These are phyloP conservation scores for Macadamia tetraphylla DNA, from an alignment of 164 flowering plant species.

Conservation along the genomic window DNA sequence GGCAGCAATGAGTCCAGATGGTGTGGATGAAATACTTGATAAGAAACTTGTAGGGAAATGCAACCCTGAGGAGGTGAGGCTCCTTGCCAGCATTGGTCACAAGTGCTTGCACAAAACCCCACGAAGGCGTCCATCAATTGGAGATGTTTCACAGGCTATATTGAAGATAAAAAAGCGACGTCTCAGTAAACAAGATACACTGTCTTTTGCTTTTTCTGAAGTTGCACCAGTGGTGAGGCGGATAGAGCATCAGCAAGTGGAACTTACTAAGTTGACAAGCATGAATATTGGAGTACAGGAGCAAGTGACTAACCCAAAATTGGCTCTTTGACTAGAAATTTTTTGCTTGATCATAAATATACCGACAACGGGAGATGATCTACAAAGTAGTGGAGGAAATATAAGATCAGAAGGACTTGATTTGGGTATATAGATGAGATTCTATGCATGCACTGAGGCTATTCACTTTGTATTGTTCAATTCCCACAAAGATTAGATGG, in stretches of 20 bases:
- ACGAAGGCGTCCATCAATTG: slow-evolving; percentile 74
- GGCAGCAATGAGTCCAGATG: slow-evolving; percentile 90
- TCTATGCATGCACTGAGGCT: neutral
- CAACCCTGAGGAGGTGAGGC: slow-evolving; percentile 59
- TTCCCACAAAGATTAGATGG: neutral
- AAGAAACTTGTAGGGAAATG: slow-evolving; percentile 61
- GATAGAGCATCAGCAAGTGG: slow-evolving; percentile 65
- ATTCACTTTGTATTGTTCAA: neutral
- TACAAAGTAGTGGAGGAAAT: neutral
- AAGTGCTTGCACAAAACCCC: slow-evolving; percentile 71
- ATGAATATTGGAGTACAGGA: slow-evolving; percentile 28
- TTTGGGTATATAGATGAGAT: neutral
- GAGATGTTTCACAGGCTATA: slow-evolving; percentile 73
- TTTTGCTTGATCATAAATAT: neutral
- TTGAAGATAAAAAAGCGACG: slow-evolving; percentile 52
- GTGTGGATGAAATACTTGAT: slow-evolving; percentile 91
- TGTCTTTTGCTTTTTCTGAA: slow-evolving; percentile 50
- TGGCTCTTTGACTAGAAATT: neutral
- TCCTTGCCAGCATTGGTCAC: slow-evolving; percentile 63
- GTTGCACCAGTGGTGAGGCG: slow-evolving; percentile 41
- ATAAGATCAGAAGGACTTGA: neutral
- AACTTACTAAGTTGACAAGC: slow-evolving; percentile 46
- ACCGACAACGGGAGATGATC: neutral
- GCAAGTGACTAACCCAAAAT: neutral
- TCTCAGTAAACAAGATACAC: slow-evolving; percentile 44